Base-by-base conservation (phyloP, 371 early-diverging fungal genomes). In the Mucor ambiguus region DNA sequence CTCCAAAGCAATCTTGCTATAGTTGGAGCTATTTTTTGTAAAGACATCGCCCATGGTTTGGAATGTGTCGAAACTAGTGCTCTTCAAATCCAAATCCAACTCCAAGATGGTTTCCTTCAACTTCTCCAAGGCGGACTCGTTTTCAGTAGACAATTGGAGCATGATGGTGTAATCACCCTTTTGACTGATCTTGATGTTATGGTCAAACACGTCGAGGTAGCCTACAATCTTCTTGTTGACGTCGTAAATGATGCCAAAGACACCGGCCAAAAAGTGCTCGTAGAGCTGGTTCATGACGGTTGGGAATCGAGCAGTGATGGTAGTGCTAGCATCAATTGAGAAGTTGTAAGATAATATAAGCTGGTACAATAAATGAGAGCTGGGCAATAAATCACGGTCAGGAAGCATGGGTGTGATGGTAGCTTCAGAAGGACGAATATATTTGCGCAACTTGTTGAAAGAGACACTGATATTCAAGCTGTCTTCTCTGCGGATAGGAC, bases 161-260 rank as follows among this genome's bases (percentile, higher is more conserved):
- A 87, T 89, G 48, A 95, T 78, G 6, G 85, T 86, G 72, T 96
- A 96, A 37, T 92, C 95, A 16, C 97, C 97, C 79, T 93, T 91
- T 66, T 68, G 77, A 30, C 80, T 75, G n/a, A 96, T 70, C 63
- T 90, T 90, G 59, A 92, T 72, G 2, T 71, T 67, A 61, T 89
- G 90, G 29, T 92, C 75, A 74, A 93, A 95, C 20, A 92, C 87
- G 76, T 92, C 94, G 37, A 92, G 81, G 26, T 84, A 80, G 0
- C 82, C 87, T 11, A 93, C 66, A 5, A 87, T 80, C 69, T 89
- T 86, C 76, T 91, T 85, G 63, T 86, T 82, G 16, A 77, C 73
- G 67, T 87, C 87, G 44, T 85, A 85, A n/a, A 88, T 75, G 57
- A 77, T 85, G 75, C 85, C 86, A 60, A 82, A 76, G 0, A 86